A percentile compares a stretch with the other conserved stretches of the same genome.
Evolutionary conservation across 2,329 filamentous ascomycete species (phyloP).

Genomic region (Claviceps africana): DNA sequence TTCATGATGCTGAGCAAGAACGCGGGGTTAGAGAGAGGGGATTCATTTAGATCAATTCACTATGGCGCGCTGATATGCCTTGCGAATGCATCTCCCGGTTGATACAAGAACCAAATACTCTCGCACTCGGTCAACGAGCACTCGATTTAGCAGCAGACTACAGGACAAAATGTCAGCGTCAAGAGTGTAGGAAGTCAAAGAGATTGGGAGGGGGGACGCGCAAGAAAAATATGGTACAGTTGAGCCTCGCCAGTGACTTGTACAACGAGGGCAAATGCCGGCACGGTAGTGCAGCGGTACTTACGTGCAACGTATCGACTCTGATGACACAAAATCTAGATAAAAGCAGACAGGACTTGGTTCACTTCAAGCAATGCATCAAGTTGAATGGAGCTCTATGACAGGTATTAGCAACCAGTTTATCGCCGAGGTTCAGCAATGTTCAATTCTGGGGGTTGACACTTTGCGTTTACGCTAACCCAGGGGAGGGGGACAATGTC

Average conservation of each 20-base stretch:
- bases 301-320: background rate
- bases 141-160: background rate
- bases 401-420: background rate
- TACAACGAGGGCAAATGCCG: background rate
- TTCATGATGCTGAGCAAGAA: constrained; percentile 27
- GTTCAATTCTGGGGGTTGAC: background rate
- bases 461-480: background rate
- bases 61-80: background rate
- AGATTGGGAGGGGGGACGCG: no score
- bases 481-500: background rate
- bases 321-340: background rate
- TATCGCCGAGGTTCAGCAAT: background rate
- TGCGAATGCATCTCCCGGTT: constrained; percentile 1
- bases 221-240: background rate
- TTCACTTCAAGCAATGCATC: background rate
- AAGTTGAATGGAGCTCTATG: background rate
- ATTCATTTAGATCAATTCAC: background rate
- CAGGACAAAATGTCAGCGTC: background rate
- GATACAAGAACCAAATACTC: background rate
- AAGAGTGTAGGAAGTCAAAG: background rate
- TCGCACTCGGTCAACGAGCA: background rate
- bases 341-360: background rate
- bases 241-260: background rate
- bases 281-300: background rate
- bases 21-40: background rate